A percentile compares a stretch with the other conserved stretches of the same genome.
phyloP scores from a whole-genome alignment of 2,329 filamentous ascomycete genomes.

The Penicillium crustosum region DNA sequence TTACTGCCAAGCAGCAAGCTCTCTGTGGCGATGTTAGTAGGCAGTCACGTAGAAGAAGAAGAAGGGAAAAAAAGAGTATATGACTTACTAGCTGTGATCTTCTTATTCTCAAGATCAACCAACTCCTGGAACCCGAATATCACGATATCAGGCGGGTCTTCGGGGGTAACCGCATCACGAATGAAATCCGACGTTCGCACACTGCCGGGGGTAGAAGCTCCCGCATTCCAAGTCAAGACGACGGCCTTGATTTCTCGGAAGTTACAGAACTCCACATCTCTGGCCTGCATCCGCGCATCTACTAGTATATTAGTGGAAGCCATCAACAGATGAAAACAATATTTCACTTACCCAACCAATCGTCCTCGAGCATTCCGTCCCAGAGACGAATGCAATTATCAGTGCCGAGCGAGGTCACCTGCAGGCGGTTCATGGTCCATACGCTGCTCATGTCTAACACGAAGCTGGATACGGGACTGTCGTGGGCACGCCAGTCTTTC shows the following conservation, averaged over 20 bases:
- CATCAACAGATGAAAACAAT: neutral
- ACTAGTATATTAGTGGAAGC: conserved; percentile 18
- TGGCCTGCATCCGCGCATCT: conserved; percentile 81
- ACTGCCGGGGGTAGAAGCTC: conserved; percentile 86
- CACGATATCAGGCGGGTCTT: conserved; percentile 79
- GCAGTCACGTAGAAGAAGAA: neutral
- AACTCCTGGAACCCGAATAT: conserved; percentile 98
- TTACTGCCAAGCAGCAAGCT: conserved; percentile 77
- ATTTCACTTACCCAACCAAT: conserved; percentile 69
- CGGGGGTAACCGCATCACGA: conserved; percentile 72
- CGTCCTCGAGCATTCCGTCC: conserved; percentile 90
- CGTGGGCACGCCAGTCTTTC: conserved; percentile 94
- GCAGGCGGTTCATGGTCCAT: conserved; percentile 79
- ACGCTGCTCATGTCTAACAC: conserved; percentile 76
- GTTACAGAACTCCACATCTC: conserved; percentile 77
- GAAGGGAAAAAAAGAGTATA: neutral
- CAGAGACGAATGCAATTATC: conserved; percentile 83
- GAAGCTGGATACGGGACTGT: conserved; percentile 76
- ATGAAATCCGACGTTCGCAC: conserved; percentile 79
- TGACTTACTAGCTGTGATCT: conserved; percentile 79
- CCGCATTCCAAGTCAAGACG: conserved; percentile 95
- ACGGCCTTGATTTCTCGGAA: conserved; percentile 79
- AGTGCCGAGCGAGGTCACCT: conserved; percentile 81
- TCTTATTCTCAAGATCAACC: conserved; percentile 97
- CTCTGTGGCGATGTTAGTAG: conserved; percentile 50